Conservation (phyloP, 139 green algal genomes). For the Volvox reticuliferus region DNA sequence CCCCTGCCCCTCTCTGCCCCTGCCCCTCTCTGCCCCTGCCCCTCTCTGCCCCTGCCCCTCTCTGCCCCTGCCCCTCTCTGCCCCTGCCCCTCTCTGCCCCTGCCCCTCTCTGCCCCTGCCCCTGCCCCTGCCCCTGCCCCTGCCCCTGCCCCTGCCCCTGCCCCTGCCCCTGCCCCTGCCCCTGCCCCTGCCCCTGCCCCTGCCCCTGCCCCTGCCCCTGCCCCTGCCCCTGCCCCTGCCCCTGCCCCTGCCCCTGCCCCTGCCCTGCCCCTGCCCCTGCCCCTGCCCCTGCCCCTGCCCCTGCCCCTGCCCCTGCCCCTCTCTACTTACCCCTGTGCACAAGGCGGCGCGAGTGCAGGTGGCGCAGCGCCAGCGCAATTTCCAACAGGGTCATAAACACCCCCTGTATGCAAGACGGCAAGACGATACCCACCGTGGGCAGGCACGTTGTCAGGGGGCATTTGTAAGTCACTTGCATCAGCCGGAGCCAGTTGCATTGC, state of each 20-base stretch:
- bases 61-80: not conserved
- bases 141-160: too few species aligned
- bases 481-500: not conserved
- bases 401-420: not conserved
- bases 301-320: too few species aligned
- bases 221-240: too few species aligned
- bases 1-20: too few species aligned
- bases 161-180: too few species aligned
- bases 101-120: not conserved
- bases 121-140: not conserved
- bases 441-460: too few species aligned
- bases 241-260: too few species aligned
- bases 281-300: not conserved
- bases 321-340: conserved; percentile 5
- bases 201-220: too few species aligned
- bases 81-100: not conserved
- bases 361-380: conserved; percentile 26
- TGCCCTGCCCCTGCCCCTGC: not conserved
- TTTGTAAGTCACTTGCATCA: too few species aligned
- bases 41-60: too few species aligned
- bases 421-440: too few species aligned
- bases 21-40: not conserved
- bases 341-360: conserved; percentile 29
- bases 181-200: too few species aligned
- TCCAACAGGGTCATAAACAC: conserved; percentile 44